Base-by-base conservation (phyloP, 2,329 filamentous ascomycete genomes). In the Talaromyces pinophilus region DNA sequence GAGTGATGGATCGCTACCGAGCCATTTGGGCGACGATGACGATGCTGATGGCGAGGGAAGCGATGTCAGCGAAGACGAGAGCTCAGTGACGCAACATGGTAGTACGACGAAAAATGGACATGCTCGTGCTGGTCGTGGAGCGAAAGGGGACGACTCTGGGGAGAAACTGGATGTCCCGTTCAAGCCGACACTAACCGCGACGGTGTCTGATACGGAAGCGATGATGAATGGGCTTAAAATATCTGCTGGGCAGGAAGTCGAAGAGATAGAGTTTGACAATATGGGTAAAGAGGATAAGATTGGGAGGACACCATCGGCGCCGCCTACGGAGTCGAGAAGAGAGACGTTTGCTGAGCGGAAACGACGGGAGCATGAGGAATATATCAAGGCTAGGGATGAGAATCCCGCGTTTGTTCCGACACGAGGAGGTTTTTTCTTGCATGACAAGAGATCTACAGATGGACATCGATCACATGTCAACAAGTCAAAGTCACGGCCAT, bases 381-480 rank as follows among this genome's bases (percentile, higher is more conserved):
- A 96, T 81, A 89, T 90, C 80, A 92, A 90, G 80, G 92, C 92
- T 78, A 87, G 92, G 72, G 92, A 96, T 75, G 89, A 92, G 72
- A 92, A 97, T 77, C 94, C 94, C 42, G 89, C 93, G 11, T 97
- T 97, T 80, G 94, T 97, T 64, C 94, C 95, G 63, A 97, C 96
- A 74, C 86, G 94, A 70, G 95, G 95, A 67, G 90, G 92, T 69
- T 98, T 98, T 83, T 98, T 97, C 82, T 93, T 98, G 87, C 94
- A 98, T 78, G 95, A 98, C 76, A 92, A 95, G 74, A 87, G 92
- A 69, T 89, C 92, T 72, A 87, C 90, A 65, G 90, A 90, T 78
- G 90, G 90, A 63, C 92, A 94, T 78, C 85, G 91, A 66, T 87
- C 89, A 13, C 73, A 70, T 65, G 44, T 44, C 22, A 78, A 71